These are phyloP conservation scores for Solanum bukasovii DNA, from an alignment of 257 asterid genomes.

Conservation along the genomic window DNA sequence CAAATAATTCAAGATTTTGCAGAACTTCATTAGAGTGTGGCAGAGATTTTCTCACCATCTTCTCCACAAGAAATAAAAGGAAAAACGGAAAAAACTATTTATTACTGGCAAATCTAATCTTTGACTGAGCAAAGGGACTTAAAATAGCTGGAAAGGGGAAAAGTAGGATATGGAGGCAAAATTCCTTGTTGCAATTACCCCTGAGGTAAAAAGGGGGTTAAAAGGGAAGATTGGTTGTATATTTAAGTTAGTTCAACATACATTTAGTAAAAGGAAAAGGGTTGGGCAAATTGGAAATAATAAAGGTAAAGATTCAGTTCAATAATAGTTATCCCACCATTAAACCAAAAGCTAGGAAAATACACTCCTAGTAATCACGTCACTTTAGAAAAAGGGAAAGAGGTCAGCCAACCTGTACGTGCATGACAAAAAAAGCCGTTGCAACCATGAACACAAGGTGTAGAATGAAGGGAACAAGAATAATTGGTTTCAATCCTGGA, in stretches of 20 bases:
- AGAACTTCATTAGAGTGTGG: background rate
- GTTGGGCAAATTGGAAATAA: background rate
- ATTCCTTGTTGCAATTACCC: background rate
- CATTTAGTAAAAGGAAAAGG: background rate
- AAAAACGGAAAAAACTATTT: background rate
- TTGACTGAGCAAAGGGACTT: background rate
- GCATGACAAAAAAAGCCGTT: constrained; percentile 79
- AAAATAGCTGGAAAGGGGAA: background rate
- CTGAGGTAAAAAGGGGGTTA: background rate
- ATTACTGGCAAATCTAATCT: background rate
- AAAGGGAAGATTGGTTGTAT: background rate
- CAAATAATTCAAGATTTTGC: background rate
- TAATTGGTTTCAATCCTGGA: constrained; percentile 30
- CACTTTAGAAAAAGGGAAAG: background rate
- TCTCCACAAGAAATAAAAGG: background rate
- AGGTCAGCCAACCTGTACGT: constrained; percentile 61
- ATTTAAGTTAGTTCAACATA: background rate
- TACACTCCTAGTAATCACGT: background rate
- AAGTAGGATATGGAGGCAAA: background rate
- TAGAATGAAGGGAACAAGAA: constrained; percentile 61
- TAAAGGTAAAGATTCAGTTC: background rate
- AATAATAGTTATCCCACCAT: background rate
- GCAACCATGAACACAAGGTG: constrained; percentile 81
- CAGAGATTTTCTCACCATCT: background rate
- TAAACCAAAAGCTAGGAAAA: background rate